Conservation (phyloP, 345 rosid genomes). For the Ceriops decandra region DNA sequence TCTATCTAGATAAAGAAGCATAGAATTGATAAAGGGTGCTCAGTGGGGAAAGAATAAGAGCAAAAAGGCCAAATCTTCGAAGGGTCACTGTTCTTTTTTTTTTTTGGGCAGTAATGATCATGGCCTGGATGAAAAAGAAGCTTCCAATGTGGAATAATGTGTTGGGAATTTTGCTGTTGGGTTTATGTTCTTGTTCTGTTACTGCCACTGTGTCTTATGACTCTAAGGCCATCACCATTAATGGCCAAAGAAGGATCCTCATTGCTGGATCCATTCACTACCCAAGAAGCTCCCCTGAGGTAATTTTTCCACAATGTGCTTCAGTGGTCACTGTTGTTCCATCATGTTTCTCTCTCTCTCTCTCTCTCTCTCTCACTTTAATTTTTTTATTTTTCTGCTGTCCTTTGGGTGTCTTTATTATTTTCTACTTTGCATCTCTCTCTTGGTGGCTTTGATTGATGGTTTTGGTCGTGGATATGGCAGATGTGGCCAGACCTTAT, state of each 20-base stretch:
- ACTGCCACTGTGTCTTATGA: slow-evolving; percentile 81
- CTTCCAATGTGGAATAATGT: slow-evolving; percentile 39
- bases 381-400: not conserved
- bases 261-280: slow-evolving; percentile 98
- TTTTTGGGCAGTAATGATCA: slow-evolving; percentile 10
- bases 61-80: slow-evolving; percentile 32
- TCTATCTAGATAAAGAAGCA: slow-evolving; percentile 31
- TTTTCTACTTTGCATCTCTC: slow-evolving; percentile 2
- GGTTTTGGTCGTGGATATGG: slow-evolving; percentile 15
- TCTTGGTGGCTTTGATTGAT: slow-evolving; percentile 3
- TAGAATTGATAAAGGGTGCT: slow-evolving; percentile 35
- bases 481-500: slow-evolving; percentile 99
- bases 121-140: slow-evolving; percentile 44
- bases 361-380: not conserved
- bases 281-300: slow-evolving; percentile 99
- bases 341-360: slow-evolving; percentile 1
- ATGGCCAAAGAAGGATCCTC: slow-evolving; percentile 88
- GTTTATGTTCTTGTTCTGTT: slow-evolving; percentile 40
- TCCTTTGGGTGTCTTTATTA: slow-evolving; percentile 12
- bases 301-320: slow-evolving; percentile 34
- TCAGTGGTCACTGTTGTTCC: slow-evolving; percentile 16
- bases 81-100: slow-evolving; percentile 3
- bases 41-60: not conserved
- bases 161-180: slow-evolving; percentile 29
- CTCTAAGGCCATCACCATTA: slow-evolving; percentile 67